Percentiles rank a stretch among this genome's conserved stretches.
phyloP scores from a whole-genome alignment of 257 asterid species.

The Petunia secreta region DNA sequence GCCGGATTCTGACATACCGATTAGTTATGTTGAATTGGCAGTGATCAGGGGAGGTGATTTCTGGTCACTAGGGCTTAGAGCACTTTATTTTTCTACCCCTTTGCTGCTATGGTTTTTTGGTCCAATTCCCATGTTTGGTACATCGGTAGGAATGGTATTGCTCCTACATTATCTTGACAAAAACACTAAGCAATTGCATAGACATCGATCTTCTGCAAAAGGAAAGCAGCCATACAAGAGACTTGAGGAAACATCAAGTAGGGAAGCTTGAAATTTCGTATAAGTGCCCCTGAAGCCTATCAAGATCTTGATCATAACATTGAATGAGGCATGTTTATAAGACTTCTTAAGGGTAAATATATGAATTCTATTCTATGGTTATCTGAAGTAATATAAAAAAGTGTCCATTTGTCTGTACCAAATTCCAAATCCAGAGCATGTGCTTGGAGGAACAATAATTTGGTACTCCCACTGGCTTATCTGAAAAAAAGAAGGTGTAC shows the following conservation, averaged over 20 bases:
- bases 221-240: slow-evolving; percentile 12
- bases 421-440: not conserved
- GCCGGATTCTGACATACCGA: slow-evolving; percentile 53
- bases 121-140: slow-evolving; percentile 44
- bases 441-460: not conserved
- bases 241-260: not conserved
- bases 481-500: too few species aligned
- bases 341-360: not conserved
- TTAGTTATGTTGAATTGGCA: slow-evolving; percentile 38
- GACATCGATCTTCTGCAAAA: not conserved
- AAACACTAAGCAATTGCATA: slow-evolving; percentile 11
- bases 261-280: not conserved
- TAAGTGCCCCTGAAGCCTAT: not conserved
- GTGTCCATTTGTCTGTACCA: not conserved
- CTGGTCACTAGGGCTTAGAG: slow-evolving; percentile 54
- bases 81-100: slow-evolving; percentile 55
- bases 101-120: slow-evolving; percentile 62
- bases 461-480: too few species aligned
- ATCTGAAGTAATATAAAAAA: not conserved
- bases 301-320: not conserved
- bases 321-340: not conserved
- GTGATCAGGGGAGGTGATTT: slow-evolving; percentile 52
- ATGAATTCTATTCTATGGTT: not conserved
- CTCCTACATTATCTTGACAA: not conserved
- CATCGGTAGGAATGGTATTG: not conserved